Conservation (phyloP, 345 rosid genomes). For the Arabidopsis suecica region DNA sequence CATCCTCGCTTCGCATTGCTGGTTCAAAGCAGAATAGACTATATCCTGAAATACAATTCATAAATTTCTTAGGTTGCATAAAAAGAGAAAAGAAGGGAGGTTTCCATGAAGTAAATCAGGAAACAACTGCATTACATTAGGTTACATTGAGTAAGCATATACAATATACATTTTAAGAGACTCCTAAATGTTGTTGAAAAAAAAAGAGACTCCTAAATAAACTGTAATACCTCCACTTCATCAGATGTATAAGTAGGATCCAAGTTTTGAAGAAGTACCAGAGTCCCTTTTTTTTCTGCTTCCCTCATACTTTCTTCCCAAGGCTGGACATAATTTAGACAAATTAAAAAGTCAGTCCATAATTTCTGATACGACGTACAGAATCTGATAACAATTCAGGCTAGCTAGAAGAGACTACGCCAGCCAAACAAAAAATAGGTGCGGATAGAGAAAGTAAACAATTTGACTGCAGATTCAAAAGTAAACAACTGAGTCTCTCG, state of each 20-base stretch:
- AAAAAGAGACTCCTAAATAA: slow-evolving; percentile 8
- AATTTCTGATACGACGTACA: slow-evolving; percentile 16
- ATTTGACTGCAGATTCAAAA: slow-evolving; percentile 4
- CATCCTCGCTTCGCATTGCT: slow-evolving; percentile 74
- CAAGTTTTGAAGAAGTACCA: slow-evolving; percentile 78
- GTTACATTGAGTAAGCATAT: slow-evolving; percentile 6
- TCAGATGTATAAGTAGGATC: slow-evolving; percentile 67
- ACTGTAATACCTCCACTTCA: slow-evolving; percentile 71
- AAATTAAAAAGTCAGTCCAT: slow-evolving; percentile 33
- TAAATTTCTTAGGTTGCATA: slow-evolving; percentile 15
- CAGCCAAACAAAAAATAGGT: slow-evolving; percentile 9
- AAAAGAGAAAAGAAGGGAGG: slow-evolving; percentile 22
- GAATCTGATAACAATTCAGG: slow-evolving; percentile 17
- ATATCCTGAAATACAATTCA: slow-evolving; percentile 56
- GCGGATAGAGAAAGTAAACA: background rate
- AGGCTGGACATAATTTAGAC: slow-evolving; percentile 52
- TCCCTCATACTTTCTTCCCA: slow-evolving; percentile 71
- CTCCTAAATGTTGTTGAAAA: background rate
- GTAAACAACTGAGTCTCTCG: background rate
- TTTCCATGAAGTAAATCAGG: slow-evolving; percentile 4
- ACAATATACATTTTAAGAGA: background rate
- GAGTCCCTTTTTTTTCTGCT: slow-evolving; percentile 58
- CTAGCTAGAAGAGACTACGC: slow-evolving; percentile 16
- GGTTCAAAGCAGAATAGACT: slow-evolving; percentile 63
- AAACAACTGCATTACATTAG: slow-evolving; percentile 2